Evolutionary conservation across 139 green algal genomes (phyloP).

Genomic region (Tetradesmus lagerheimii): DNA sequence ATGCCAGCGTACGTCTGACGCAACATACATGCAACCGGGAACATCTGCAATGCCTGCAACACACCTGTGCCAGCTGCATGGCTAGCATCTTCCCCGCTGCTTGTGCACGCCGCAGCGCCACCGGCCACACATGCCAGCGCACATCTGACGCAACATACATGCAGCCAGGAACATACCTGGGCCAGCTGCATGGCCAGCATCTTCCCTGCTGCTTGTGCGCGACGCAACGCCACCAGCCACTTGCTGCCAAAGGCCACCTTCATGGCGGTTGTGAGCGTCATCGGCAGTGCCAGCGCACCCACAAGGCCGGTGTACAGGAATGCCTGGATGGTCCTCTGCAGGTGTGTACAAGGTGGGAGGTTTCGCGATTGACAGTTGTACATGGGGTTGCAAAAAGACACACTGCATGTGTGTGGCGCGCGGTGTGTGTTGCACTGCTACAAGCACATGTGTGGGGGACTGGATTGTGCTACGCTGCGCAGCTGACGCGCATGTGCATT

Average conservation of each 20-base stretch:
- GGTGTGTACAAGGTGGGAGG: background rate
- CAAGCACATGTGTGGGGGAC: too few relatives aligned
- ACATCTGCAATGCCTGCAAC: too few relatives aligned
- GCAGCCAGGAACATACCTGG: slow-evolving; percentile 9
- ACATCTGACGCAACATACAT: too few relatives aligned
- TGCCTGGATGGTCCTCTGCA: slow-evolving; percentile 32
- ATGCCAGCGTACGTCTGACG: too few relatives aligned
- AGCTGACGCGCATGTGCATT: too few relatives aligned
- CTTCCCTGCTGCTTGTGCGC: slow-evolving; percentile 56
- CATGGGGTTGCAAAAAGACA: too few relatives aligned
- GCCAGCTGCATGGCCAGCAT: slow-evolving; percentile 75
- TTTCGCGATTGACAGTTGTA: too few relatives aligned
- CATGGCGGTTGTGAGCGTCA: slow-evolving; percentile 59
- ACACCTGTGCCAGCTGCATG: slow-evolving; percentile 57
- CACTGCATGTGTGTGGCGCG: too few relatives aligned
- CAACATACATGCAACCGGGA: too few relatives aligned
- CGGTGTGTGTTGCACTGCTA: too few relatives aligned
- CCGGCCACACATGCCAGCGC: slow-evolving; percentile 16
- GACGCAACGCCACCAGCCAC: slow-evolving; percentile 53
- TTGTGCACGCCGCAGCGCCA: slow-evolving; percentile 48
- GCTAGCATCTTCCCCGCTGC: slow-evolving; percentile 66
- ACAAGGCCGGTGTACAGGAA: slow-evolving; percentile 62
- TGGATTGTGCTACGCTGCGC: too few relatives aligned
- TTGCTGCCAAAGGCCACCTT: slow-evolving; percentile 61
- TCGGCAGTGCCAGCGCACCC: slow-evolving; percentile 63